phyloP scores from a whole-genome alignment of 2,329 filamentous ascomycete genomes.

The Fusarium begoniae region DNA sequence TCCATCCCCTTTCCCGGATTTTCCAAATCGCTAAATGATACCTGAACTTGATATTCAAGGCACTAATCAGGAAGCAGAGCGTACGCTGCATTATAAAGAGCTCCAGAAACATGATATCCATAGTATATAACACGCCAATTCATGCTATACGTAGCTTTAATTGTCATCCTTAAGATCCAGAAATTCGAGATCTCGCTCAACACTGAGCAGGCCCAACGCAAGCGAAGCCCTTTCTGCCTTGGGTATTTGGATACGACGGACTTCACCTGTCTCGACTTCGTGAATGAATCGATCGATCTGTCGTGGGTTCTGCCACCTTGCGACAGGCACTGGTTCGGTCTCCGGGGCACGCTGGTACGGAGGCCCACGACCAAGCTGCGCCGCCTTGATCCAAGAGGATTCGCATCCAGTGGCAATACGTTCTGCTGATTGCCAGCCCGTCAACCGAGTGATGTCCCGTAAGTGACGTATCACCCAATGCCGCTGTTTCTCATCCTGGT shows the following conservation, averaged over 20 bases:
- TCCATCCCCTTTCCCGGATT: background rate
- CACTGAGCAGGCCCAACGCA: slow-evolving; percentile 79
- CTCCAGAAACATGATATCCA: background rate
- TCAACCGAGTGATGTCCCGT: slow-evolving; percentile 78
- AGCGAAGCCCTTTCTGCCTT: slow-evolving; percentile 73
- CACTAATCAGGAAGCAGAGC: background rate
- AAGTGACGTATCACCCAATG: slow-evolving; percentile 80
- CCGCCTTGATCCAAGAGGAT: slow-evolving; percentile 81
- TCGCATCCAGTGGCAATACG: slow-evolving; percentile 88
- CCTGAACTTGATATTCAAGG: background rate
- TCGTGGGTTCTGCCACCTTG: slow-evolving; percentile 61
- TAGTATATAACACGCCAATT: background rate
- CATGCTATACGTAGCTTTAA: background rate
- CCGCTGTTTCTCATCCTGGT: slow-evolving; percentile 75
- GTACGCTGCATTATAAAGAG: background rate
- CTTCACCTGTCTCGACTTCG: slow-evolving; percentile 54
- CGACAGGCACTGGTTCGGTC: slow-evolving; percentile 46
- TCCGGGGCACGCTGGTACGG: slow-evolving; percentile 67
- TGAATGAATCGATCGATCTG: slow-evolving; percentile 62
- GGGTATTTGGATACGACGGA: slow-evolving; percentile 65
- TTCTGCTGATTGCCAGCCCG: slow-evolving; percentile 86
- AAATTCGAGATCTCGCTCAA: slow-evolving; percentile 78
- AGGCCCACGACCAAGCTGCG: slow-evolving; percentile 77
- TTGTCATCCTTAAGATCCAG: slow-evolving; percentile 62
- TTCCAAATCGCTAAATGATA: background rate